A percentile compares a stretch with the other conserved stretches of the same genome.
Evolutionary conservation across 257 asterid species (phyloP).

Genomic region (Solanum rostratum): DNA sequence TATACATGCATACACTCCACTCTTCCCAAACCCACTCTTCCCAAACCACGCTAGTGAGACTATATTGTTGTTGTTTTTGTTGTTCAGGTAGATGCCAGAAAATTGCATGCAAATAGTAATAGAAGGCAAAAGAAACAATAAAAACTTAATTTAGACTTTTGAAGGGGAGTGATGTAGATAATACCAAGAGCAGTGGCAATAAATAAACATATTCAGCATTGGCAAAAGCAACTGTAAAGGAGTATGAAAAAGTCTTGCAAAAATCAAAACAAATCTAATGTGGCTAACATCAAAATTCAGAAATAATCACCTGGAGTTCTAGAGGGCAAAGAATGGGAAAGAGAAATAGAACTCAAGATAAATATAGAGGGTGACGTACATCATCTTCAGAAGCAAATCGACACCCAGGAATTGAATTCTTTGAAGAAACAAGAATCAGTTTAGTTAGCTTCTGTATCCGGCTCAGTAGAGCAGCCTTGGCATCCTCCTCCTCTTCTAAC

Average conservation of each 20-base stretch:
- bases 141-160: neutral
- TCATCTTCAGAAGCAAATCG: conserved; percentile 66
- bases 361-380: conserved; percentile 34
- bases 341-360: neutral
- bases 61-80: neutral
- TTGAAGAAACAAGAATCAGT: conserved; percentile 93
- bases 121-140: neutral
- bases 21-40: too few species aligned
- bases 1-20: neutral
- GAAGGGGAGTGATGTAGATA: neutral
- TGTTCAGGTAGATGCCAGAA: neutral
- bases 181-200: neutral
- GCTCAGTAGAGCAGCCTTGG: conserved; percentile 95
- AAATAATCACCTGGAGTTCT: neutral
- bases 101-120: neutral
- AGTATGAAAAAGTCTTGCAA: neutral
- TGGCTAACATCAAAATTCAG: neutral
- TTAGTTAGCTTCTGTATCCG: conserved; percentile 97
- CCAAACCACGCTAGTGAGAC: too few species aligned
- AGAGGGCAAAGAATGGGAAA: neutral
- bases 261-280: neutral
- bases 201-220: neutral
- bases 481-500: conserved; percentile 99
- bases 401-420: conserved; percentile 64
- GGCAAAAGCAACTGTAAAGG: neutral